A percentile compares a stretch with the other conserved stretches of the same genome.
Evolutionary conservation across 1,139 yeast species (phyloP).

Genomic region (Wickerhamiella infanticola): DNA sequence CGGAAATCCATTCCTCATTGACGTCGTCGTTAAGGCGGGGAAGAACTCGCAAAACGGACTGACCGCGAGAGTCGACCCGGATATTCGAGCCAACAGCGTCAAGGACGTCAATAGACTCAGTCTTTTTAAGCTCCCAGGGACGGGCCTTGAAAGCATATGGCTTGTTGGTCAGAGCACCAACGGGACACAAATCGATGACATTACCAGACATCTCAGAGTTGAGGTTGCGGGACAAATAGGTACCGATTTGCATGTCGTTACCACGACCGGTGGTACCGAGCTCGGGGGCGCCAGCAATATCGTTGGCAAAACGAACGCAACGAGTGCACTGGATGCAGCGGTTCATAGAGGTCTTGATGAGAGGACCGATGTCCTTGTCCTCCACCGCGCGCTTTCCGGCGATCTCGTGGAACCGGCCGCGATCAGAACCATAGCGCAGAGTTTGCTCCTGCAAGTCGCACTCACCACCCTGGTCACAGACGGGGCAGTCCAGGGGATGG

Average conservation of each 20-base stretch:
- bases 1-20: slow-evolving; percentile 87
- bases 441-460: slow-evolving; percentile 87
- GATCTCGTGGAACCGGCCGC: slow-evolving; percentile 72
- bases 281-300: slow-evolving; percentile 87
- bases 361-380: slow-evolving; percentile 81
- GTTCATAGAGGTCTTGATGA: slow-evolving; percentile 83
- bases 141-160: slow-evolving; percentile 86
- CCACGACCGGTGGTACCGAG: slow-evolving; percentile 84
- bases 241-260: slow-evolving; percentile 83
- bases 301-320: slow-evolving; percentile 82
- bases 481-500: slow-evolving; percentile 88
- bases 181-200: slow-evolving; percentile 81
- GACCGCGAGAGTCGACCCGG: slow-evolving; percentile 76
- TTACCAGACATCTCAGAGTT: slow-evolving; percentile 81
- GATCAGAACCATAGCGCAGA: slow-evolving; percentile 68
- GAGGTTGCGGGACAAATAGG: slow-evolving; percentile 71
- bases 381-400: slow-evolving; percentile 83
- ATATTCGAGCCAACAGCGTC: slow-evolving; percentile 76
- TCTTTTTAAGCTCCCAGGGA: slow-evolving; percentile 88
- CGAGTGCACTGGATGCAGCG: slow-evolving; percentile 89
- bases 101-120: slow-evolving; percentile 74
- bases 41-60: slow-evolving; percentile 75
- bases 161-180: slow-evolving; percentile 80
- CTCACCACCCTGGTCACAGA: slow-evolving; percentile 91
- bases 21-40: slow-evolving; percentile 79